A percentile compares a stretch with the other conserved stretches of the same genome.
Evolutionary conservation across 495 filamentous ascomycete species (phyloP).

Genomic region (Neurospora sp.): DNA sequence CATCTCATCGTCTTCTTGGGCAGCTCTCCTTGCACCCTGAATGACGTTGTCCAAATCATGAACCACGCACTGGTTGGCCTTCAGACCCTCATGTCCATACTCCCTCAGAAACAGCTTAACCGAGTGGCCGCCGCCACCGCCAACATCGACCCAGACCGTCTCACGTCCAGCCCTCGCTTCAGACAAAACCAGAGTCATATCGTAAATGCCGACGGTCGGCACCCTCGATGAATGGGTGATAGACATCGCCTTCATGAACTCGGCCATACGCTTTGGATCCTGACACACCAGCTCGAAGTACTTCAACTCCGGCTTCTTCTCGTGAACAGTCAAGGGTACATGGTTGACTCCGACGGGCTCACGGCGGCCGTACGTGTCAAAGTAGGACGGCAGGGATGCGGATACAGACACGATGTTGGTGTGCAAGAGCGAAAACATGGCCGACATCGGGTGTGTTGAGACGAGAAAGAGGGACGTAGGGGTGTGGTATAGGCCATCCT

Average conservation of each 20-base stretch:
- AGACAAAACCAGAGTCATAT: constrained; percentile 16
- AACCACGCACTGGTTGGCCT: constrained; percentile 19
- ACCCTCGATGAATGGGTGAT: constrained; percentile 9
- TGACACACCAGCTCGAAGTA: constrained; percentile 20
- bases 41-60: constrained; percentile 25
- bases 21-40: constrained; percentile 1
- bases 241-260: constrained; percentile 20
- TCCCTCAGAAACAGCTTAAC: constrained; percentile 17
- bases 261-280: constrained; percentile 8
- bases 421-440: constrained; percentile 49
- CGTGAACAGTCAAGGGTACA: constrained; percentile 17
- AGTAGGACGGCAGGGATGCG: constrained; percentile 20
- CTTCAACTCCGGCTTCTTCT: constrained; percentile 12
- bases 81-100: constrained; percentile 10
- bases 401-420: constrained; percentile 17
- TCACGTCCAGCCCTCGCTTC: constrained; percentile 1
- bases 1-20: constrained; percentile 10
- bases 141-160: constrained; percentile 27
- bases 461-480: constrained; percentile 17
- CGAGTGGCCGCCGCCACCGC: constrained; percentile 28
- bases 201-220: constrained; percentile 24
- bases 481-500: constrained; percentile 19
- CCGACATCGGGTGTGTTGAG: constrained; percentile 10
- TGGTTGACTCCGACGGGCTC: constrained; percentile 16
- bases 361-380: constrained; percentile 21